Conservation (phyloP, 2,329 filamentous ascomycete species). For the Calonectria pauciramosa region DNA sequence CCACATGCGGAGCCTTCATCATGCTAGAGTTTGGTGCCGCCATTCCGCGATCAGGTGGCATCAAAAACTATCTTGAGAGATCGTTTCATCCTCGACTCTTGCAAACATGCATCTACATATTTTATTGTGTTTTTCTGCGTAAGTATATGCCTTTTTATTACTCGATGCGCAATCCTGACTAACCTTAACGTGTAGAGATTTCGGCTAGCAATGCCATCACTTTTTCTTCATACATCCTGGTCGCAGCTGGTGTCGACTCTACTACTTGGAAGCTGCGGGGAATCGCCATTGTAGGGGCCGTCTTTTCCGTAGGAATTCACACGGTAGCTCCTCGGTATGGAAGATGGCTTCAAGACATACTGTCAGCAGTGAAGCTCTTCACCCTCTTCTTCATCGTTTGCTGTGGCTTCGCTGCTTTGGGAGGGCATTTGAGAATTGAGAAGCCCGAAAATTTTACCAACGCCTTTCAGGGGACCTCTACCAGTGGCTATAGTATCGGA, state of each 20-base stretch:
- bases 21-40: slow-evolving; percentile 43
- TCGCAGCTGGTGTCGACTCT: not conserved
- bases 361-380: slow-evolving; percentile 28
- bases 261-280: not conserved
- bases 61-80: slow-evolving; percentile 44
- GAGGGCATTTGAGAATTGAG: slow-evolving; percentile 26
- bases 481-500: slow-evolving; percentile 28
- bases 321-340: slow-evolving; percentile 4
- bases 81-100: slow-evolving; percentile 29
- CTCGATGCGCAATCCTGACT: not conserved
- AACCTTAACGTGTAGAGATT: not conserved
- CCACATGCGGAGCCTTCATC: slow-evolving; percentile 39
- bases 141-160: accelerated
- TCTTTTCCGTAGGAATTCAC: slow-evolving; percentile 15
- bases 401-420: slow-evolving; percentile 29
- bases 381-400: slow-evolving; percentile 31
- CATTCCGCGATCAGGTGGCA: slow-evolving; percentile 39
- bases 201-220: not conserved
- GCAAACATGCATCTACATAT: slow-evolving; percentile 1
- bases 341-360: slow-evolving; percentile 18
- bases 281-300: not conserved
- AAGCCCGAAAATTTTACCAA: slow-evolving; percentile 28
- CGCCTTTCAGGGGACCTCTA: slow-evolving; percentile 22
- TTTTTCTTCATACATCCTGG: not conserved
- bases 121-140: not conserved